Conservation (phyloP, 371 early-diverging fungal genomes). For the Mortierella sp. region DNA sequence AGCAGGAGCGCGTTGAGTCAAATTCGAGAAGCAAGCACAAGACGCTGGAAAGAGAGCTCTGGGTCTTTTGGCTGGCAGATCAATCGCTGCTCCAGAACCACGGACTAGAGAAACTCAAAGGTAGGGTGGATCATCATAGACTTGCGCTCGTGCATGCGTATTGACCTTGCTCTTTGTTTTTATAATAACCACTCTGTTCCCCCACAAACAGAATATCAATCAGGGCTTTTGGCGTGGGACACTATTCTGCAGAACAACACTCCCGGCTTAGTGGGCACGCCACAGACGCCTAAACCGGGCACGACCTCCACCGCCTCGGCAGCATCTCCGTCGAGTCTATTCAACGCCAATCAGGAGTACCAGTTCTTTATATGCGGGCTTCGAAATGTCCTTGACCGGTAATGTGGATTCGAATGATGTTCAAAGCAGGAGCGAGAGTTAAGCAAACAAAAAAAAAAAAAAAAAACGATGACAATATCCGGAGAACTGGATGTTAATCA, state of each 20-base stretch:
- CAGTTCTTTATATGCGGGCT: conserved; percentile 45
- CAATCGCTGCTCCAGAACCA: conserved; percentile 26
- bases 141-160: no score
- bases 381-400: conserved; percentile 52
- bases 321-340: background rate
- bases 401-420: background rate
- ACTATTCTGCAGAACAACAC: conserved; percentile 27
- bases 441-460: no score
- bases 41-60: conserved; percentile 35
- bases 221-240: conserved; percentile 47
- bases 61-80: conserved; percentile 54
- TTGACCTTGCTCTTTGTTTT: background rate
- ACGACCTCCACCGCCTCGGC: conserved; percentile 1
- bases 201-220: conserved; percentile 30
- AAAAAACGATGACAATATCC: no score
- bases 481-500: no score
- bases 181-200: background rate
- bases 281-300: conserved; percentile 19
- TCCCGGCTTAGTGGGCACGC: conserved; percentile 7
- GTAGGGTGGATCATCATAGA: conserved; percentile 10
- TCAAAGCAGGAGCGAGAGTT: background rate
- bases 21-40: background rate
- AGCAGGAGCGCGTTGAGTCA: background rate
- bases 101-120: conserved; percentile 42
- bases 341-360: conserved; percentile 25